Evolutionary conservation across 1,139 yeast species (phyloP), one percentile per base, ranked within the genome.

Genomic region (Candida sojae): DNA sequence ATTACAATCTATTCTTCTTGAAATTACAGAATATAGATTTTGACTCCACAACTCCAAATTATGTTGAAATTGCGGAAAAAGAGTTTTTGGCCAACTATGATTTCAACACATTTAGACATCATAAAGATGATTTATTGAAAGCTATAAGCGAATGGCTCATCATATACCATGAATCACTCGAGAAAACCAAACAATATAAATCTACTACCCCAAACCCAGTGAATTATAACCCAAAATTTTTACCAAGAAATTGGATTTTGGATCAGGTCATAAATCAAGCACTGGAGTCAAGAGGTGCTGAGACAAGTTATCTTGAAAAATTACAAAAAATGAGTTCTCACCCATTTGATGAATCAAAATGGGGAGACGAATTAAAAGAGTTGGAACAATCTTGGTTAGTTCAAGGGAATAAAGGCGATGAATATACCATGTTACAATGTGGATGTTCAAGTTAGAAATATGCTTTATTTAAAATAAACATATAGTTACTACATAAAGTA

Each of bases 241-340:
- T 88, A 12, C 96, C 97, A 12, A 77, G 93, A 52, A 88, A 85
- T 55, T 90, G 96, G 93, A 83, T 92, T 45, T 71, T 93, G 47
- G 92, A 90, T 49, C 93, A 91, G 53, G 97, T 90, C 0, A 86
- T 89, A 46, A 73, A 77, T 31, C 67, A 69, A 45, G 73, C 81
- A 0, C 66, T 70, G 44, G 73, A 70, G 7, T 63, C 69, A 23
- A 58, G 63, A n/a, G 73, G 70, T 3, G 58, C 63, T 30, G 77
- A 75, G 53, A 55, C 72, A 33, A 53, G 60, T 49, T 68, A 75
- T 45, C 68, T 87, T 50, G 61, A 77, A 34, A 86, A 86, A 56
- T 61, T 86, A 25, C 75, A 81, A 50, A 71, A 74, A 50, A 86
- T 87, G 92, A 70, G 83, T 32, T 70, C 79, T 35, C 67, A 84